These are phyloP conservation scores for Pilasporangium apinafurcum DNA, from an alignment of 352 stramenopile genomes.

Conservation along the genomic window DNA sequence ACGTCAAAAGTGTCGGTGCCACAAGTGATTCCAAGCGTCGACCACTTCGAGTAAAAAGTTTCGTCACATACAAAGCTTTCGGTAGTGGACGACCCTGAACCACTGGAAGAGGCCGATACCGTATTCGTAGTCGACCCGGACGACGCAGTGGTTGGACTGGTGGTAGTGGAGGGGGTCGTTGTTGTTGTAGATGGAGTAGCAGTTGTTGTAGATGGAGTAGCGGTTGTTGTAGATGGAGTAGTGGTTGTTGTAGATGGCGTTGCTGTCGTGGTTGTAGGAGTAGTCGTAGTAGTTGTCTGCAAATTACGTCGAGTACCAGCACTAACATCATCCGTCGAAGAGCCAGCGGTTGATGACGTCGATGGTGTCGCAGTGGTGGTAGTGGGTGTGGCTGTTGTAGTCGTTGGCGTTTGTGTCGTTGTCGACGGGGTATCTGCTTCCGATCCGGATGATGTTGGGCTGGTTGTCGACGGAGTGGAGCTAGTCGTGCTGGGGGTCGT, in stretches of 20 bases:
- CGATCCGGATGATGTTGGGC: not conserved
- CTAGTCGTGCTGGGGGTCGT: slow-evolving; percentile 1
- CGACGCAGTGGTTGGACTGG: slow-evolving; percentile 7
- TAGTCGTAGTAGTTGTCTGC: slow-evolving; percentile 1
- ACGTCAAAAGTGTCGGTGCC: slow-evolving; percentile 39
- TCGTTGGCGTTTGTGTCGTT: not conserved
- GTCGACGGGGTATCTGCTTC: not conserved
- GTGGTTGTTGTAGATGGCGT: slow-evolving; percentile 8
- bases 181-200: not conserved
- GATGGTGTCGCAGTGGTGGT: not conserved
- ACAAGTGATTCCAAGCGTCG: slow-evolving; percentile 61
- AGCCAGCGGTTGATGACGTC: no score
- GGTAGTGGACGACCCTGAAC: slow-evolving; percentile 9
- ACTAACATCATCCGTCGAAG: no score
- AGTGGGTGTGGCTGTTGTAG: not conserved
- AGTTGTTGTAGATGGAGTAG: slow-evolving; percentile 1
- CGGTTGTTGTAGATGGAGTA: not conserved
- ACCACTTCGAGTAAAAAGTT: slow-evolving; percentile 75
- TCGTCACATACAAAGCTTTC: slow-evolving; percentile 63
- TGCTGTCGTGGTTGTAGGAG: not conserved
- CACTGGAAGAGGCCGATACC: not conserved
- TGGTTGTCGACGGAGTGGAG: not conserved
- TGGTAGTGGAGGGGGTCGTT: slow-evolving; percentile 6
- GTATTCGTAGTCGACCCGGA: slow-evolving; percentile 9
- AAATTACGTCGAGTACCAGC: no score